phyloP scores from a whole-genome alignment of 176 grass and related monocot genomes.

The Carex pumila region DNA sequence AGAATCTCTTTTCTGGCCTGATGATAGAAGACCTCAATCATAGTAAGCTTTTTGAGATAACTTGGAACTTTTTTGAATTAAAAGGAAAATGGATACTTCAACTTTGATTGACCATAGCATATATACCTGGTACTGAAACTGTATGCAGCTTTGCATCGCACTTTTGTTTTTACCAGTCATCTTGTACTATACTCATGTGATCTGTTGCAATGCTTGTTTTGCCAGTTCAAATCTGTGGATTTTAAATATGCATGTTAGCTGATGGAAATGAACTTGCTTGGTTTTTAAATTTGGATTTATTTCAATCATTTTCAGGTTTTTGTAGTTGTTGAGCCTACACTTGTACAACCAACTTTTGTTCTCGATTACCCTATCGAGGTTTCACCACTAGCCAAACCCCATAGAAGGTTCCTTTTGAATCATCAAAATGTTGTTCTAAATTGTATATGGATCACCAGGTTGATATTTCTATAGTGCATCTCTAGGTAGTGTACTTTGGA shows the following conservation, averaged over 20 bases:
- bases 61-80: no score
- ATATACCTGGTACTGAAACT: not conserved
- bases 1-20: no score
- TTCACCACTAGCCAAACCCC: slow-evolving; percentile 92
- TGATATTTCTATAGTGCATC: not conserved
- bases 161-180: not conserved
- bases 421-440: not conserved
- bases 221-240: not conserved
- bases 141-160: not conserved
- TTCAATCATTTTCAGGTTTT: slow-evolving; percentile 61
- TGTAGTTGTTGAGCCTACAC: slow-evolving; percentile 79
- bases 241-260: not conserved
- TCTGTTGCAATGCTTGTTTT: slow-evolving; percentile 1
- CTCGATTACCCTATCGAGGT: slow-evolving; percentile 98
- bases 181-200: not conserved
- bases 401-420: slow-evolving; percentile 52
- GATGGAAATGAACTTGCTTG: not conserved
- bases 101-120: not conserved
- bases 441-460: not conserved
- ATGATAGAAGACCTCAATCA: no score
- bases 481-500: not conserved
- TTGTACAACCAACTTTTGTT: slow-evolving; percentile 93
- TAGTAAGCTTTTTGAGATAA: no score
- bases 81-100: not conserved
- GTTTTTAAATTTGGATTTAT: slow-evolving; percentile 5